These are phyloP conservation scores for Soucietia sequanensis DNA, from an alignment of 805 yeast genomes.

Conservation along the genomic window DNA sequence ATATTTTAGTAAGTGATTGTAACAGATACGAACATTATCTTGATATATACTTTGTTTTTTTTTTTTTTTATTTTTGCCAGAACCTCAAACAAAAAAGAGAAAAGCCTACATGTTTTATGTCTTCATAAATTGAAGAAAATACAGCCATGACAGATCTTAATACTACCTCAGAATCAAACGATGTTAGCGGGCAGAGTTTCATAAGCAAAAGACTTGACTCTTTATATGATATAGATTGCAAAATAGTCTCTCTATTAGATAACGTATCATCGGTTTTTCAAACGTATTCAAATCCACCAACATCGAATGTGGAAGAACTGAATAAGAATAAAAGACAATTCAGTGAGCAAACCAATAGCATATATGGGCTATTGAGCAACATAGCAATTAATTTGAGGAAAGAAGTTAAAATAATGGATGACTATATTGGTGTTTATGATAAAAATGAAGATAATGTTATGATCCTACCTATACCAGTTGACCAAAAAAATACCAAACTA, in stretches of 20 bases:
- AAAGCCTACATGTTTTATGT: too few species aligned
- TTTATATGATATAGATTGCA: conserved; percentile 50
- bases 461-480: conserved; percentile 66
- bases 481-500: conserved; percentile 67
- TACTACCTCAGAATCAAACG: too few species aligned
- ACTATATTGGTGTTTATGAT: conserved; percentile 48
- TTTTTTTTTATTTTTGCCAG: too few species aligned
- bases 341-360: conserved; percentile 41
- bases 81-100: too few species aligned
- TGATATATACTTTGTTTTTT: too few species aligned
- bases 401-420: conserved; percentile 66
- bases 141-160: too few species aligned
- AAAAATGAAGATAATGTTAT: conserved; percentile 44
- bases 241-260: conserved; percentile 50
- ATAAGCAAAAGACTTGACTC: conserved; percentile 53
- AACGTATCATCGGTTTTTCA: conserved; percentile 47
- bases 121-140: too few species aligned
- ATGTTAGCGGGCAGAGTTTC: conserved; percentile 30
- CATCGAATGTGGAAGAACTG: conserved; percentile 18
- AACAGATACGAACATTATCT: too few species aligned
- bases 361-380: conserved; percentile 54
- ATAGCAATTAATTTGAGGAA: conserved; percentile 60
- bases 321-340: conserved; percentile 38
- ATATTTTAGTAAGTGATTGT: conserved; percentile 11
- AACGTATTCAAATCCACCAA: conserved; percentile 33